These are phyloP conservation scores for Stagonosporopsis rhizophila DNA, from an alignment of 2,329 filamentous ascomycete species.

Conservation along the genomic window DNA sequence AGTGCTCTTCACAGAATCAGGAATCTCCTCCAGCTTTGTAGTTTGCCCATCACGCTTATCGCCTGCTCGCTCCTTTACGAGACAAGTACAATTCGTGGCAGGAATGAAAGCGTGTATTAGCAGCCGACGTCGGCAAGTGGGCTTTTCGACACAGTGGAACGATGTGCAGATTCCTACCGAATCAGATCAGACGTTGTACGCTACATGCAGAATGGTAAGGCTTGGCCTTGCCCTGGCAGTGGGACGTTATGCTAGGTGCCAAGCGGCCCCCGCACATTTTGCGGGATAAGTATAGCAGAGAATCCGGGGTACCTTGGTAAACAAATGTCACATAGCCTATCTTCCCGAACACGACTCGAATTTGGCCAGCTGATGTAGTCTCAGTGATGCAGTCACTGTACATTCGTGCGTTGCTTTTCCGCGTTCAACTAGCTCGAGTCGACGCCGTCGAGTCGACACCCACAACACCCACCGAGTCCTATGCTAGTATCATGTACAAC, in stretches of 20 bases:
- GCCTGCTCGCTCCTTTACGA: neutral
- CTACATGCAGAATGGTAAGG: slow-evolving; percentile 4
- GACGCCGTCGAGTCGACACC: neutral
- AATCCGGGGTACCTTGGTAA: neutral
- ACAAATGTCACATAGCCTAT: slow-evolving; percentile 4
- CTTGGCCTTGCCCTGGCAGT: slow-evolving; percentile 12
- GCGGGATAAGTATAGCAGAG: slow-evolving; percentile 2
- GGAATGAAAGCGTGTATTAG: neutral
- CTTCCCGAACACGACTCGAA: neutral
- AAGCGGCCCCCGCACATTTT: slow-evolving; percentile 13
- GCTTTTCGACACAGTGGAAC: neutral
- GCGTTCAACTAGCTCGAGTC: neutral
- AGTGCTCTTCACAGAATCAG: neutral
- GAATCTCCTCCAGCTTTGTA: slow-evolving; percentile 4
- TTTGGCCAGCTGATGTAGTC: no score
- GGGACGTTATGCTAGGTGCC: neutral
- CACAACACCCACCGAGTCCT: neutral
- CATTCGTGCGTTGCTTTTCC: neutral
- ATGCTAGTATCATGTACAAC: no score
- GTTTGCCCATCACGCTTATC: neutral
- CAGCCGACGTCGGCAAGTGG: neutral
- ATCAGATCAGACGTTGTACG: neutral
- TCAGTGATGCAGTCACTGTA: no score
- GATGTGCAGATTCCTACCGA: neutral
- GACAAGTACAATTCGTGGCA: neutral